Percentiles rank a stretch among this genome's conserved stretches.
Conservation (phyloP, 1,139 yeast species). For the Nakaseomyces delphensis region DNA sequence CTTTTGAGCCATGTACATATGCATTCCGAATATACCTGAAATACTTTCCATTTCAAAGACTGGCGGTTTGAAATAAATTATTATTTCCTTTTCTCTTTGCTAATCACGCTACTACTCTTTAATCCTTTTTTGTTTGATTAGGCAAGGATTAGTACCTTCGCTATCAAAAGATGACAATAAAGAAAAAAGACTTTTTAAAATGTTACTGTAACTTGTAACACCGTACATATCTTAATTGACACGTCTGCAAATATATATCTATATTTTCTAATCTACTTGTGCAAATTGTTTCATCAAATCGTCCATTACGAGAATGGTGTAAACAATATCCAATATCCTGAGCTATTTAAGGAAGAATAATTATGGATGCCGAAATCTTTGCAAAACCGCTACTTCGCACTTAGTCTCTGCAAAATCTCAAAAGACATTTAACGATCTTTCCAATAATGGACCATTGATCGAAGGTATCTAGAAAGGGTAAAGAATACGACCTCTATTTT, state of each 20-base stretch:
- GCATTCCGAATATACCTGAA: neutral
- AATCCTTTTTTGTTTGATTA: neutral
- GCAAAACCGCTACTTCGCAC: too few species aligned
- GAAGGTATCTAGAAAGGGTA: too few species aligned
- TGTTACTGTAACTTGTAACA: neutral
- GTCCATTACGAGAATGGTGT: too few species aligned
- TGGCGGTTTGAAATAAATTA: neutral
- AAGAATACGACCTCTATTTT: too few species aligned
- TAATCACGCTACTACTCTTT: neutral
- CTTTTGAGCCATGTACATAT: constrained; percentile 1
- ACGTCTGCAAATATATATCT: constrained; percentile 4
- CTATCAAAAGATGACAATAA: too few species aligned
- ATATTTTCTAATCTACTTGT: neutral
- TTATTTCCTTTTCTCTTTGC: neutral
- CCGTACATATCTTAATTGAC: constrained; percentile 2
- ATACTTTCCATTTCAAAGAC: neutral
- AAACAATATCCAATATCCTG: too few species aligned
- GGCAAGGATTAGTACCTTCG: too few species aligned
- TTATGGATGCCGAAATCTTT: too few species aligned
- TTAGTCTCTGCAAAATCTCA: too few species aligned
- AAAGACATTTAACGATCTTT: too few species aligned
- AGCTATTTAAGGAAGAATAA: too few species aligned
- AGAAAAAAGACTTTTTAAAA: neutral
- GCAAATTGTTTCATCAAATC: neutral
- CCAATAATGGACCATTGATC: too few species aligned